Conservation (phyloP, 2,329 filamentous ascomycete genomes). For the Colletotrichum sp. region DNA sequence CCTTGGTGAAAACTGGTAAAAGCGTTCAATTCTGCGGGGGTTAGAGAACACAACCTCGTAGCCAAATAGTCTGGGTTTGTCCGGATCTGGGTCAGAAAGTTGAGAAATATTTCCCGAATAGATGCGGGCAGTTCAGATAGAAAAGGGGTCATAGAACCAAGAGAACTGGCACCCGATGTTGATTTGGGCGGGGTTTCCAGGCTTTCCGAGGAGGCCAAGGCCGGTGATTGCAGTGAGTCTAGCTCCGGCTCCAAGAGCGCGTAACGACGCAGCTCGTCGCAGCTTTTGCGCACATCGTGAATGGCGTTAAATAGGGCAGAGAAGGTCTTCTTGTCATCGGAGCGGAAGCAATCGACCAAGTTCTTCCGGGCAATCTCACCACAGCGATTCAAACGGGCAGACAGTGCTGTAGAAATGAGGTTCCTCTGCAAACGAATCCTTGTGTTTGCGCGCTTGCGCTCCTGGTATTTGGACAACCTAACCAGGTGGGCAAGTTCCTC, state of each 20-base stretch:
- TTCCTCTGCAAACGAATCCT: conserved; percentile 76
- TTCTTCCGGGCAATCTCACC: conserved; percentile 78
- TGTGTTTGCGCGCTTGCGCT: conserved; percentile 77
- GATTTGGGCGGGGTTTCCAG: conserved; percentile 12
- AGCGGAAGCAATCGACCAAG: conserved; percentile 78
- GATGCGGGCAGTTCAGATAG: conserved; percentile 77
- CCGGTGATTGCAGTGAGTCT: conserved; percentile 61
- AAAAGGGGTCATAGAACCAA: conserved; percentile 58
- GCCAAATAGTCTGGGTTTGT: conserved; percentile 90
- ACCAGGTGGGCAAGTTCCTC: conserved; percentile 81
- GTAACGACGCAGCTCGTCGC: conserved; percentile 74
- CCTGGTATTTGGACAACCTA: conserved; percentile 79
- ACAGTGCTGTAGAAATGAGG: conserved; percentile 76
- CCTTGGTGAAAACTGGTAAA: conserved; percentile 81
- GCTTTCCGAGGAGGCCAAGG: conserved; percentile 42
- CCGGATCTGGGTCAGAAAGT: conserved; percentile 81
- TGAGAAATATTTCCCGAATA: conserved; percentile 76
- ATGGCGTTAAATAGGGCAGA: conserved; percentile 77
- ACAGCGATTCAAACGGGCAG: conserved; percentile 75
- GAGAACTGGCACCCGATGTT: conserved; percentile 36
- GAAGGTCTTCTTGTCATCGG: conserved; percentile 81
- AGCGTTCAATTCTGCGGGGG: conserved; percentile 75
- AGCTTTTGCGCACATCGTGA: conserved; percentile 79
- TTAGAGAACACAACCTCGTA: conserved; percentile 77
- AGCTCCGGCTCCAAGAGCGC: conserved; percentile 76